Base-by-base conservation (phyloP, 139 green algal genomes). In the Coccomyxa sp. region DNA sequence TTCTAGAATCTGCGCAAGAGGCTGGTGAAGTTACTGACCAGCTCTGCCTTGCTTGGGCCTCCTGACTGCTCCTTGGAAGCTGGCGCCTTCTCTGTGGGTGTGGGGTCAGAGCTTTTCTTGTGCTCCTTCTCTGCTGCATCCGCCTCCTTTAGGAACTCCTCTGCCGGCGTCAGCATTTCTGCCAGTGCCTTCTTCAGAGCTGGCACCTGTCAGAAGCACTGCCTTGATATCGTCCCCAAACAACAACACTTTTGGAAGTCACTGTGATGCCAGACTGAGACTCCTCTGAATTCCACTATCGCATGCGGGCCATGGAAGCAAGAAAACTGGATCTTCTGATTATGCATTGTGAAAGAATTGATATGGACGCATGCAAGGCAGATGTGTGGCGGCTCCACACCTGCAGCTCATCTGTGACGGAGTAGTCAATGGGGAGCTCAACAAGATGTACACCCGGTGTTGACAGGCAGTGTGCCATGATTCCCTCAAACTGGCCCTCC, bases 391-490 rank as follows among this genome's bases (percentile, higher is more conserved):
- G 71, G 23, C 7, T n/a, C 51, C 79, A 12, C 0, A 80, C 81
- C 75, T 87, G 84, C 18, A 87, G 79, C 10, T 68, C 12, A 16
- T 66, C 79, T 16, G n/a, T 77, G 45, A 81, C 67, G 3, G 68
- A 17, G 58, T 87, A 87, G 71, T 83, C 60, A 57, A 87, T 87
- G 10, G 84, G 84, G 15, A 87, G 57, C 32, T 87, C 84, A 14
- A 87, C 45, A 0, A 87, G 15, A 66, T 87, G 84, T 17, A 87
- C 84, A 58, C 51, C 84, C 18, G 30, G 84, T 58, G 51, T 81
- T 45, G 79, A 67, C 23, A 90, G 79, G 75, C 84, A 88, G 17
- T 88, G 21, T 21, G 86, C 58, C 15, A 90, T 58, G 21, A 85
- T 76, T 1, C 67, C 76, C 30, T 38, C 58, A 17, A 90, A 77